Evolutionary conservation across 2,329 filamentous ascomycete species (phyloP).

Genomic region (Cryphonectria naterciae): DNA sequence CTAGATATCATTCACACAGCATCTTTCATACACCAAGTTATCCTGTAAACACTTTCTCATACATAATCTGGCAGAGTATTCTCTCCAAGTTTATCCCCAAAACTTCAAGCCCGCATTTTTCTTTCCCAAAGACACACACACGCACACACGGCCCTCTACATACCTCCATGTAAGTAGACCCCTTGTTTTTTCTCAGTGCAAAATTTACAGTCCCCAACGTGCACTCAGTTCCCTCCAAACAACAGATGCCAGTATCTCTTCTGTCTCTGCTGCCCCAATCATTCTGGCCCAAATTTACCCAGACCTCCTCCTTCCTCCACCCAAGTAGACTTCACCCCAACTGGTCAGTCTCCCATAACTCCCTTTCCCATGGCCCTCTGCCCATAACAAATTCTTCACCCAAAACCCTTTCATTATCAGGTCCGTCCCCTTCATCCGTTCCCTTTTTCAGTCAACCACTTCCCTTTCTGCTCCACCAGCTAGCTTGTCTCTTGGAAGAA

Average conservation of each 20-base stretch:
- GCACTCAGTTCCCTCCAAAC: neutral
- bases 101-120: neutral
- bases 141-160: neutral
- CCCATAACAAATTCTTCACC: neutral
- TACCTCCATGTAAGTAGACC: neutral
- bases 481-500: neutral
- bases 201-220: neutral
- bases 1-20: neutral
- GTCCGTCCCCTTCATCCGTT: neutral
- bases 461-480: no score
- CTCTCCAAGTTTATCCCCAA: neutral
- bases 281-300: neutral
- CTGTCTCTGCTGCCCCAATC: no score
- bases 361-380: neutral
- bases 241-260: neutral
- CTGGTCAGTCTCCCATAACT: neutral
- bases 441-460: no score
- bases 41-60: neutral
- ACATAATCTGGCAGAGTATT: neutral
- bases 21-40: neutral
- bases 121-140: no score
- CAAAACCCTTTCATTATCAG: neutral
- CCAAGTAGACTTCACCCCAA: neutral
- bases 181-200: neutral
- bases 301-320: neutral